Evolutionary conservation across 345 rosid genomes (phyloP).

Genomic region (Gossypium australe): DNA sequence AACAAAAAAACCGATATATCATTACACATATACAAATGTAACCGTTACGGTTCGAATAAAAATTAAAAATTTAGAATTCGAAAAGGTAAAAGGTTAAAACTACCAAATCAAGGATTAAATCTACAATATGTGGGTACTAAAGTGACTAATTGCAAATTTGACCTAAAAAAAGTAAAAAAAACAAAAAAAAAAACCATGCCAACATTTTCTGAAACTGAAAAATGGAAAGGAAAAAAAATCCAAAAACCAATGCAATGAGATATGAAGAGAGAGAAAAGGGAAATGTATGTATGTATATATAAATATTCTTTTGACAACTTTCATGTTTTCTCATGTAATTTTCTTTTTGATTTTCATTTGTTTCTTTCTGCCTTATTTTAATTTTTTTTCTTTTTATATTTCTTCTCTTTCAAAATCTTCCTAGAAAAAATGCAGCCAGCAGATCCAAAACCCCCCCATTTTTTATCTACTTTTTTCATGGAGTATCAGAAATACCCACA

Average conservation of each 20-base stretch:
- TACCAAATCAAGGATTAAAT: no score
- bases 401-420: constrained; percentile 25
- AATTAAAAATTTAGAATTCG: no score
- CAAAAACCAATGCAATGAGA: background rate
- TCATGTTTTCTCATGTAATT: background rate
- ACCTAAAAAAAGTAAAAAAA: no score
- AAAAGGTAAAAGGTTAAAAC: no score
- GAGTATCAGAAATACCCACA: constrained; percentile 23
- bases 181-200: no score
- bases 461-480: constrained; percentile 19
- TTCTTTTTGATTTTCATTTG: no score
- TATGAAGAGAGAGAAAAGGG: background rate
- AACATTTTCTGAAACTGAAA: background rate
- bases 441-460: constrained; percentile 35
- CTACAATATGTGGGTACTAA: no score
- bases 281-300: background rate
- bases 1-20: no score
- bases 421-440: constrained; percentile 34
- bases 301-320: background rate
- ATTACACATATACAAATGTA: no score
- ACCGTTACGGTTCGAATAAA: no score
- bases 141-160: no score
- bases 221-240: background rate
- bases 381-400: background rate
- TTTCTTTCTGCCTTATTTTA: background rate